phyloP scores from a whole-genome alignment of 768 basidiomycete genomes.

The Podaxis mareebaensis region DNA sequence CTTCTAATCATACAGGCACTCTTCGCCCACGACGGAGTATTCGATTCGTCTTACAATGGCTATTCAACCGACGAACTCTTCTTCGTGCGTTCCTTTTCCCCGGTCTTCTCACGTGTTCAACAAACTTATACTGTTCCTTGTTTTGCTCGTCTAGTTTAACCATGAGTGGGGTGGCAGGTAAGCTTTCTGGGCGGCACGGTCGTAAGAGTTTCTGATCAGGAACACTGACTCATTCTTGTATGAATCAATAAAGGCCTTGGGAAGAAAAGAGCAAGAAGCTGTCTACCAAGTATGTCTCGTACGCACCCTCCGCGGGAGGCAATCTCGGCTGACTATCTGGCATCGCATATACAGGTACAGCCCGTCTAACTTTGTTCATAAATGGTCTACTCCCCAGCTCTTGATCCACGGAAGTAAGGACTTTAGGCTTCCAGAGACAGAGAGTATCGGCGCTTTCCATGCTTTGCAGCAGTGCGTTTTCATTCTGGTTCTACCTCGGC shows the following conservation, averaged over 20 bases:
- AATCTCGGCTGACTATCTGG: no score
- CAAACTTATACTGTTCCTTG: neutral
- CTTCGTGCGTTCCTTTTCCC: conserved; percentile 58
- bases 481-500: neutral
- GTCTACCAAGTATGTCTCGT: conserved; percentile 50
- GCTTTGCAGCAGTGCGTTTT: conserved; percentile 75
- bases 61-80: conserved; percentile 90
- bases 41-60: conserved; percentile 78
- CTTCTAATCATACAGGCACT: conserved; percentile 48
- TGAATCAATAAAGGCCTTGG: conserved; percentile 54
- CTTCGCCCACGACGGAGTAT: conserved; percentile 92
- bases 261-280: conserved; percentile 54
- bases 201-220: neutral
- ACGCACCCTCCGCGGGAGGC: no score
- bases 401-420: conserved; percentile 88
- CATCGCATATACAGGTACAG: conserved; percentile 53
- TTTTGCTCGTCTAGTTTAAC: conserved; percentile 57
- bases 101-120: neutral
- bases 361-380: conserved; percentile 77
- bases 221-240: neutral
- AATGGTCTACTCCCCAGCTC: conserved; percentile 86
- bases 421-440: conserved; percentile 83
- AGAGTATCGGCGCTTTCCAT: conserved; percentile 83
- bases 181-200: neutral
- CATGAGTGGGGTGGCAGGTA: conserved; percentile 80